Base-by-base conservation (phyloP, 2,329 filamentous ascomycete genomes). In the Aspergillus sp. region DNA sequence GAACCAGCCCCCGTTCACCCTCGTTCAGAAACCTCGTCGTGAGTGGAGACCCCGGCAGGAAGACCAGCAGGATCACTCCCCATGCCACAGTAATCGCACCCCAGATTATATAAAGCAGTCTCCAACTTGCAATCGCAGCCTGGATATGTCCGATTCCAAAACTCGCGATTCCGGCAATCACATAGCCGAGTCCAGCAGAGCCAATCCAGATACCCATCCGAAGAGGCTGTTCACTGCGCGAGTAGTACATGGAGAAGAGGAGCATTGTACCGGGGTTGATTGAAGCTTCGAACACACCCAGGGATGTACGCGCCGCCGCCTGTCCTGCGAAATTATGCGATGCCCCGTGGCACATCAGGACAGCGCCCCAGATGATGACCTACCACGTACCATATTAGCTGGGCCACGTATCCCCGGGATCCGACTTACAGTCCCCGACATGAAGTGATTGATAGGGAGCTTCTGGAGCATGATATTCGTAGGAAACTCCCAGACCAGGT, bases 101-200 rank as follows among this genome's bases (percentile, higher is more conserved):
- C 52, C 79, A 84, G 59, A 87, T 84, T 15, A 86, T 62, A 70
- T 85, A 87, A 19, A 85, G 78, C 57, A 84, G 84, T 77, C 81
- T 82, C 82, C 82, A 85, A 23, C 74, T 69, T 0, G 76, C 72
- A 3, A 84, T 73, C 0, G 78, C 80, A 4, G 77, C 75, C 0
- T 72, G 78, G 62, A 87, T 87, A 64, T 87, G 82, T 1, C 84
- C 85, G 9, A 87, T 77, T 5, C 81, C 84, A 61, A 86, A 86
- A 1, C 82, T 84, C 2, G 83, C 84, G 12, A 87, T 76, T 6
- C 39, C 47, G 3, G 47, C 31, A 9, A 50, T 40, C 9, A 50
- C 47, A 15, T 50, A 50, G 6, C 47, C 47, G 11, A 50, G 9
- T 9, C 47, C 47, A 11, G 33, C 47, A 15, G 47, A 40, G 4